Evolutionary conservation across 2,329 filamentous ascomycete genomes (phyloP).

Genomic region (Rhynchosporium graminicola): DNA sequence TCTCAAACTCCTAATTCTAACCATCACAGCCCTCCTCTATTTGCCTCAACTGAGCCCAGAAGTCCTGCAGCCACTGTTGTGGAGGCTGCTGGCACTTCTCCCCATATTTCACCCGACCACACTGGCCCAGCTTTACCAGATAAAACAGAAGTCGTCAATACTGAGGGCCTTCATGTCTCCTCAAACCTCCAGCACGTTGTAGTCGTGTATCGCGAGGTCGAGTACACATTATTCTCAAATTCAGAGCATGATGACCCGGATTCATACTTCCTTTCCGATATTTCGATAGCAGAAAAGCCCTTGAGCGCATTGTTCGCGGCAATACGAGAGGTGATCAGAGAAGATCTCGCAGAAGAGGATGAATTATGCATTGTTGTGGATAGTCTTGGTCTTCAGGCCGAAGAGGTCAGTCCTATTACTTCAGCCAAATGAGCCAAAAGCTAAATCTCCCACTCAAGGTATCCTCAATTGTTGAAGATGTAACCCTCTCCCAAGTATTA

Average conservation of each 20-base stretch:
- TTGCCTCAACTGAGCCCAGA: constrained; percentile 14
- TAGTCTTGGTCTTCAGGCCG: constrained; percentile 55
- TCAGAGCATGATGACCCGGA: constrained; percentile 53
- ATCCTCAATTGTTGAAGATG: constrained; percentile 48
- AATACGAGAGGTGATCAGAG: constrained; percentile 55
- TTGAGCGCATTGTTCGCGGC: constrained; percentile 57
- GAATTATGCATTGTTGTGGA: constrained; percentile 58
- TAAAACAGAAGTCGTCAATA: not conserved
- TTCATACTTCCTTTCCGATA: constrained; percentile 58
- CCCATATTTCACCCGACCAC: not conserved
- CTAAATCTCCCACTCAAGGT: constrained; percentile 45
- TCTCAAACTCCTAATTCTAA: constrained; percentile 15
- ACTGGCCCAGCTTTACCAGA: not conserved
- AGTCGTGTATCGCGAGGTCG: constrained; percentile 55
- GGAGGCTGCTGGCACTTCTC: constrained; percentile 2
- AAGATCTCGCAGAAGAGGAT: constrained; percentile 56
- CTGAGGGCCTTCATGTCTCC: not conserved
- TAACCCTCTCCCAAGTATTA: constrained; percentile 58
- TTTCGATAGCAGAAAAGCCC: constrained; percentile 52
- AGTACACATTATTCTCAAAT: constrained; percentile 61
- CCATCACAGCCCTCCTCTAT: constrained; percentile 4
- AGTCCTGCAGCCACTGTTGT: constrained; percentile 21
- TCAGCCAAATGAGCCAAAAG: constrained; percentile 23
- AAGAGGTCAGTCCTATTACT: constrained; percentile 51
- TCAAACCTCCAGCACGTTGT: constrained; percentile 45